Evolutionary conservation across 495 filamentous ascomycete species (phyloP).

Genomic region (Massariosphaeria phaeospora): DNA sequence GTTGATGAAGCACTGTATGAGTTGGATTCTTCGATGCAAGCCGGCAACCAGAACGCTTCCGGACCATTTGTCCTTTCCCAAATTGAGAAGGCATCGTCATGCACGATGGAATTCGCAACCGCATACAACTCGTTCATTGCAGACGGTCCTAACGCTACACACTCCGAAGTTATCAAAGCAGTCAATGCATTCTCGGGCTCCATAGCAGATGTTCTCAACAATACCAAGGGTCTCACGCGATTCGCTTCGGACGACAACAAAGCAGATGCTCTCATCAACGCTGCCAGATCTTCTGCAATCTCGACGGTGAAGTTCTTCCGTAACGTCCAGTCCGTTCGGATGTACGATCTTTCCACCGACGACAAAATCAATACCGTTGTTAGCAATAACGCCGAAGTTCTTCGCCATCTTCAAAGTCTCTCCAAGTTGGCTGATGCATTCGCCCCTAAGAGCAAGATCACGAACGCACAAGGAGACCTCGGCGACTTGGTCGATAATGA

Average conservation of each 20-base stretch:
- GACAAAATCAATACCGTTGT: conserved; percentile 94
- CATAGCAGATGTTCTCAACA: conserved; percentile 88
- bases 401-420: conserved; percentile 81
- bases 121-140: conserved; percentile 97
- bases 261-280: conserved; percentile 73
- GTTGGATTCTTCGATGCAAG: conserved; percentile 94
- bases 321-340: conserved; percentile 83
- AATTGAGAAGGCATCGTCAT: conserved; percentile 93
- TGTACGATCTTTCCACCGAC: conserved; percentile 78
- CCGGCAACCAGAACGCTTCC: conserved; percentile 95
- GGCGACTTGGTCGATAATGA: conserved; percentile 92
- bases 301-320: conserved; percentile 95
- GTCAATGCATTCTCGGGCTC: conserved; percentile 84
- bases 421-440: conserved; percentile 90
- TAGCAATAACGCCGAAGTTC: conserved; percentile 92
- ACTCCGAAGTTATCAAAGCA: conserved; percentile 88
- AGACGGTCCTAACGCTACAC: conserved; percentile 88
- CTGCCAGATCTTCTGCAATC: conserved; percentile 77
- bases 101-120: conserved; percentile 91
- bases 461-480: conserved; percentile 70
- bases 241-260: conserved; percentile 95
- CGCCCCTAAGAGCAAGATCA: conserved; percentile 77
- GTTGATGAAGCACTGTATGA: conserved; percentile 97
- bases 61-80: conserved; percentile 94
- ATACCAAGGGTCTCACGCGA: conserved; percentile 90